Evolutionary conservation across 768 basidiomycete species (phyloP).

Genomic region (Boletus rubropictus): DNA sequence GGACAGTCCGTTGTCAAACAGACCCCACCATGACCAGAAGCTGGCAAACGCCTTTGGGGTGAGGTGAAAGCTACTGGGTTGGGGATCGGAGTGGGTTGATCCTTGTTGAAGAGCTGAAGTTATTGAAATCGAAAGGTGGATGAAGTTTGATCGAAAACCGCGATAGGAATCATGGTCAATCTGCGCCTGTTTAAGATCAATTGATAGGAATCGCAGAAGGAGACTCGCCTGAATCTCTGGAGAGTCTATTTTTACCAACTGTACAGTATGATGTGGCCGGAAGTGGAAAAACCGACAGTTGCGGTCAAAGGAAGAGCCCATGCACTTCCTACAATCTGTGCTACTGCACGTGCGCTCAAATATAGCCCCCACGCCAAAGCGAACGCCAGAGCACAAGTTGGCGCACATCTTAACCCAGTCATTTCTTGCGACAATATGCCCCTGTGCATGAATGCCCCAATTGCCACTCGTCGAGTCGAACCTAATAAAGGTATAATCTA

Average conservation of each 20-base stretch:
- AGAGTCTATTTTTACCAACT: conserved; percentile 42
- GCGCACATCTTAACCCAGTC: conserved; percentile 71
- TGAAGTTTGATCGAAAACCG: conserved; percentile 88
- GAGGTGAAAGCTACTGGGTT: conserved; percentile 73
- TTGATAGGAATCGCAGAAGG: not conserved
- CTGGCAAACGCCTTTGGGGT: conserved; percentile 80
- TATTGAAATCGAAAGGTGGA: conserved; percentile 86
- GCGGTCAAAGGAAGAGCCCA: conserved; percentile 62
- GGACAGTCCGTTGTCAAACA: conserved; percentile 74
- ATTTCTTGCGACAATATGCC: conserved; percentile 17
- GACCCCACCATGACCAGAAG: conserved; percentile 88
- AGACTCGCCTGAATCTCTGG: conserved; percentile 46
- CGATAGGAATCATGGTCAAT: conserved; percentile 67
- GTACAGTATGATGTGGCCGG: conserved; percentile 72
- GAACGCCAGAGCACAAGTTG: conserved; percentile 75
- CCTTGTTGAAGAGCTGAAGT: conserved; percentile 50
- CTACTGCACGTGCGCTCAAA: conserved; percentile 76
- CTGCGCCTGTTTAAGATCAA: conserved; percentile 23
- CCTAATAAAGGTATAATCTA: conserved; percentile 10
- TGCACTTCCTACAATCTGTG: conserved; percentile 57
- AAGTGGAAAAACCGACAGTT: conserved; percentile 77
- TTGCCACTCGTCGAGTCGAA: conserved; percentile 14
- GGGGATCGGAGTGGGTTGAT: conserved; percentile 11
- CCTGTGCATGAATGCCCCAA: conserved; percentile 16
- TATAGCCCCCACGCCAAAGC: conserved; percentile 79